phyloP scores from a whole-genome alignment of 345 rosid species.

The Lenwebbia sp. region DNA sequence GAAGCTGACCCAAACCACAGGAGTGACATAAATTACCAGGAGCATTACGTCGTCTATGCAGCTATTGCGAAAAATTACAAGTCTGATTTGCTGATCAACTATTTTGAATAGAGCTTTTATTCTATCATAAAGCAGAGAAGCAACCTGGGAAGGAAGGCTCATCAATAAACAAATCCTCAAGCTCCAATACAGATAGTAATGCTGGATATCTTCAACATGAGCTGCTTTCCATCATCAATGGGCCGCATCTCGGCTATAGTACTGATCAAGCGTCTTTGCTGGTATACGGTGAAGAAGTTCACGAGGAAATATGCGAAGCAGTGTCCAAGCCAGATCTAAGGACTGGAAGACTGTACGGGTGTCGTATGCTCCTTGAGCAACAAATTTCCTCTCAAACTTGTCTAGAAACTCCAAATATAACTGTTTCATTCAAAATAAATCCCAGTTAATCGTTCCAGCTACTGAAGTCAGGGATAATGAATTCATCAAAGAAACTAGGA shows the following conservation, averaged over 20 bases:
- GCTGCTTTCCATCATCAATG: slow-evolving; percentile 21
- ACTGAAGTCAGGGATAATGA: background rate
- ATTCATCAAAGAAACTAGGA: background rate
- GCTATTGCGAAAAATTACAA: background rate
- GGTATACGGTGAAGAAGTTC: slow-evolving; percentile 98
- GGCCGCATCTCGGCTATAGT: slow-evolving; percentile 67
- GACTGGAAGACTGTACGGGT: slow-evolving; percentile 91
- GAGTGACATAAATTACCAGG: background rate
- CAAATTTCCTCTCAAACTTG: slow-evolving; percentile 92
- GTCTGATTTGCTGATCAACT: background rate
- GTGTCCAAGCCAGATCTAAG: slow-evolving; percentile 91
- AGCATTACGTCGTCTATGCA: background rate
- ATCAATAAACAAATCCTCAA: background rate
- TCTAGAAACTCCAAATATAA: slow-evolving; percentile 88
- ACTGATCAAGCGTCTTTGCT: slow-evolving; percentile 83
- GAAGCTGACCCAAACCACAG: background rate
- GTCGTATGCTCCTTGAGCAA: slow-evolving; percentile 90
- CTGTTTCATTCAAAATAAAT: slow-evolving; percentile 31
- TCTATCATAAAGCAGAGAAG: background rate
- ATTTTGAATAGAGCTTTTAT: background rate
- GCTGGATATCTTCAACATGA: background rate
- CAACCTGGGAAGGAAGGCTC: background rate
- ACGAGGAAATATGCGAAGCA: slow-evolving; percentile 96
- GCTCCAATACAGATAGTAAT: background rate
- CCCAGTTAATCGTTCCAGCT: background rate